phyloP scores from a whole-genome alignment of 257 asterid species.

The Eucommia ulmoides region DNA sequence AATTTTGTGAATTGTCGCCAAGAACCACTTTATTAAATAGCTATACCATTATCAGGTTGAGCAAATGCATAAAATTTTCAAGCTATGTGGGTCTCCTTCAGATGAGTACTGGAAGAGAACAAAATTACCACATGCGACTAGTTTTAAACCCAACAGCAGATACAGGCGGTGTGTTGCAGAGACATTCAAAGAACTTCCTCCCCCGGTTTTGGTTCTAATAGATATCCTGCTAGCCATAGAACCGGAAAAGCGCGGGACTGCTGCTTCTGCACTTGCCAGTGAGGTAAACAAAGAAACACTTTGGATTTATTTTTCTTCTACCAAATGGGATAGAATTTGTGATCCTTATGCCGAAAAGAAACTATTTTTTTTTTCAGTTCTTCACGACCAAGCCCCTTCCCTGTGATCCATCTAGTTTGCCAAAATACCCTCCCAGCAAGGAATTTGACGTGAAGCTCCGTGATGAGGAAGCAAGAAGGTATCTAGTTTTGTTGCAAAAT shows the following conservation, averaged over 20 bases:
- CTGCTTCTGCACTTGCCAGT: conserved; percentile 64
- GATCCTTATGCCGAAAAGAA: not conserved
- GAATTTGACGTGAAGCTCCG: conserved; percentile 33
- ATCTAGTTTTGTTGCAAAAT: not conserved
- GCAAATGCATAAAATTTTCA: conserved; percentile 92
- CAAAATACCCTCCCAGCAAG: conserved; percentile 44
- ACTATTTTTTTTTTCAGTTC: conserved; percentile 21
- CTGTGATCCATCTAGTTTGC: conserved; percentile 37
- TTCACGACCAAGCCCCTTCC: conserved; percentile 35
- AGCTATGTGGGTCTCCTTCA: conserved; percentile 90
- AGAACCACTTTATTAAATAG: not conserved
- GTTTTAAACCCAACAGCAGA: conserved; percentile 51
- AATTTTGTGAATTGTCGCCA: not conserved
- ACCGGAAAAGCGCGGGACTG: conserved; percentile 70
- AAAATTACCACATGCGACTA: conserved; percentile 65
- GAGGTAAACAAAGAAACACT: conserved; percentile 29
- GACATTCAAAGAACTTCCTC: conserved; percentile 63
- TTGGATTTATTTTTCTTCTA: not conserved
- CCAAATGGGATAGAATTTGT: not conserved
- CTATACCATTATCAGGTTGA: conserved; percentile 45
- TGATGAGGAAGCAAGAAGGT: conserved; percentile 46
- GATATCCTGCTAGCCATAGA: conserved; percentile 75
- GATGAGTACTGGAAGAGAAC: conserved; percentile 62
- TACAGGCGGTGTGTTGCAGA: conserved; percentile 59
- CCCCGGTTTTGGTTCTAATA: conserved; percentile 59